These are phyloP conservation scores for Trametes cingulata DNA, from an alignment of 768 basidiomycete species.

Conservation along the genomic window DNA sequence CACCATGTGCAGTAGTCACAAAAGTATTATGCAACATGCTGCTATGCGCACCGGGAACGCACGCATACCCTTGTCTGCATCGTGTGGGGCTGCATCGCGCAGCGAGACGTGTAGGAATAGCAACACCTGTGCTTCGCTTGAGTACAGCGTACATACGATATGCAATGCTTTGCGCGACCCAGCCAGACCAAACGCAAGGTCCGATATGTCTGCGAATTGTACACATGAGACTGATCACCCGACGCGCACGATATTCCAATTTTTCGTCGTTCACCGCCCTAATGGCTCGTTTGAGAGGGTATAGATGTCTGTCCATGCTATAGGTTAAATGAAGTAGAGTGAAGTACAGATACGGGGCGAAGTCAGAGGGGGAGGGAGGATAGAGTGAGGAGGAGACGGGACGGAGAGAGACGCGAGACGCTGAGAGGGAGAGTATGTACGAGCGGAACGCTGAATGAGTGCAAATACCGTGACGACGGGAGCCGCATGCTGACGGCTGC, in stretches of 20 bases:
- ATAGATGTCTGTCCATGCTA: conserved; percentile 28
- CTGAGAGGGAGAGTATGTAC: conserved; percentile 7
- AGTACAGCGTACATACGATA: not conserved
- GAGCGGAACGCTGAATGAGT: conserved; percentile 11
- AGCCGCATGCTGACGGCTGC: too few species aligned
- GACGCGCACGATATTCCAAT: conserved; percentile 11
- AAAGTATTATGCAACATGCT: conserved; percentile 45
- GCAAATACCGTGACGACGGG: conserved; percentile 8
- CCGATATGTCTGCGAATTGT: not conserved
- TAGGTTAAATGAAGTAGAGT: conserved; percentile 25
- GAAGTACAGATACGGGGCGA: conserved; percentile 28
- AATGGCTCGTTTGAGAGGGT: conserved; percentile 23
- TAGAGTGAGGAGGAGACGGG: conserved; percentile 1
- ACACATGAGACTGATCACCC: not conserved
- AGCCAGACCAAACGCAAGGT: too few species aligned
- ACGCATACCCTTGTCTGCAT: conserved; percentile 11
- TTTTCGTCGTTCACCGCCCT: conserved; percentile 20
- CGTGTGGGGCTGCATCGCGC: not conserved
- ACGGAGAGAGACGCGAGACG: not conserved
- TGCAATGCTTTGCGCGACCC: not conserved
- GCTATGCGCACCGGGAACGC: conserved; percentile 23
- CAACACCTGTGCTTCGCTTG: not conserved
- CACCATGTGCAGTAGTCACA: conserved; percentile 30
- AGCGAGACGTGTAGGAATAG: conserved; percentile 9
- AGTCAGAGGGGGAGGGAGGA: conserved; percentile 1